Evolutionary conservation across 805 yeast genomes (phyloP).

Genomic region (Candida succiphila): DNA sequence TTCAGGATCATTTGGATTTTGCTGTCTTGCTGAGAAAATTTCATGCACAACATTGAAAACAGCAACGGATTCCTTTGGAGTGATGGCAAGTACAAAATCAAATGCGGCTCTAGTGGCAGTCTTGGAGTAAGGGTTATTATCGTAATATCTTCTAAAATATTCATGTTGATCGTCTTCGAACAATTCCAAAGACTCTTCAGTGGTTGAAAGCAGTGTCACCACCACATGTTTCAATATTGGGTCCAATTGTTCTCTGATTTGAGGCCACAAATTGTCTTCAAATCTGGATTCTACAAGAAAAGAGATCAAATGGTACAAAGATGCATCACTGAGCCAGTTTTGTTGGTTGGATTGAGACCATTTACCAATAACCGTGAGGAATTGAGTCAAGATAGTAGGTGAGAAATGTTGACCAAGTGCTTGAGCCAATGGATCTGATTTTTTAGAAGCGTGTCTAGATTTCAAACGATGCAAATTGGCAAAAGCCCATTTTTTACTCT

Average conservation of each 20-base stretch:
- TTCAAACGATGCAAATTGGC: conserved; percentile 65
- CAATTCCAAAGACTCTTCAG: conserved; percentile 54
- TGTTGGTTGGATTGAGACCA: conserved; percentile 44
- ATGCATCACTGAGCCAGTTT: conserved; percentile 57
- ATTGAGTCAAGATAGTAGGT: conserved; percentile 58
- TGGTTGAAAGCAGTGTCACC: conserved; percentile 66
- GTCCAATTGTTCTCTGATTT: conserved; percentile 55
- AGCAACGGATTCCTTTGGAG: conserved; percentile 21
- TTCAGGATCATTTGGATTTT: conserved; percentile 21
- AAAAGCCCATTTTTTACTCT: conserved; percentile 77
- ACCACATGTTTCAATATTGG: conserved; percentile 61
- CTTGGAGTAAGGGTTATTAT: conserved; percentile 37
- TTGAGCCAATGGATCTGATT: conserved; percentile 8
- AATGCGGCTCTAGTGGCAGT: conserved; percentile 42
- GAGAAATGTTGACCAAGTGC: conserved; percentile 47
- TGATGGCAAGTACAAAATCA: conserved; percentile 31
- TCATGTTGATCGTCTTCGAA: conserved; percentile 87
- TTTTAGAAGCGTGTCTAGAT: conserved; percentile 38
- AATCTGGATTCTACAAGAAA: conserved; percentile 51
- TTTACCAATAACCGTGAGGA: conserved; percentile 50
- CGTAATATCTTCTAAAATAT: conserved; percentile 66
- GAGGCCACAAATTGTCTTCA: conserved; percentile 49
- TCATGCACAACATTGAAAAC: conserved; percentile 44
- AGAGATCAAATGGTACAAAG: conserved; percentile 51
- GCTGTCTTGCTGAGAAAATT: conserved; percentile 27